Evolutionary conservation across 345 rosid species (phyloP).

Genomic region (Pistacia atlantica): DNA sequence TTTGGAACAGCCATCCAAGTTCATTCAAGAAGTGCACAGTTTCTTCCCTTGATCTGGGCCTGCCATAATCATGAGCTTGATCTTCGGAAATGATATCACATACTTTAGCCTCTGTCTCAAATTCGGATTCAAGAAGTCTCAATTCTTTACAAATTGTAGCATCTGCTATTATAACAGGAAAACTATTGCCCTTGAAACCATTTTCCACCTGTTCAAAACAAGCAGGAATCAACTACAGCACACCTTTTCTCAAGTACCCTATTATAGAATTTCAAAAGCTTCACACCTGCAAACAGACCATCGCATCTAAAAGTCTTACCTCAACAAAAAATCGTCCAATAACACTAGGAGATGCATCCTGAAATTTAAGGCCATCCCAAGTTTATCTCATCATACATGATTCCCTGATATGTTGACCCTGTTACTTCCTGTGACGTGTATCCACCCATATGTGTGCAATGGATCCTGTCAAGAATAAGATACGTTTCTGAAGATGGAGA

Average conservation of each 20-base stretch:
- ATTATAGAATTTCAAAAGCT: not conserved
- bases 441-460: slow-evolving; percentile 63
- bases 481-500: slow-evolving; percentile 10
- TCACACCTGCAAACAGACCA: slow-evolving; percentile 2
- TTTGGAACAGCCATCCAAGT: slow-evolving; percentile 95
- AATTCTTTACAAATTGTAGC: slow-evolving; percentile 78
- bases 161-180: slow-evolving; percentile 83
- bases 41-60: slow-evolving; percentile 66
- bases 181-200: slow-evolving; percentile 81
- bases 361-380: slow-evolving; percentile 52
- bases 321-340: slow-evolving; percentile 87
- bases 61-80: slow-evolving; percentile 36
- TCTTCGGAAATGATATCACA: slow-evolving; percentile 47
- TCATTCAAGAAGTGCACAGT: slow-evolving; percentile 75
- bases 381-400: slow-evolving; percentile 55
- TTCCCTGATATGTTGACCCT: slow-evolving; percentile 32
- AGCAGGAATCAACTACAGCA: slow-evolving; percentile 16
- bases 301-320: slow-evolving; percentile 42
- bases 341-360: slow-evolving; percentile 34
- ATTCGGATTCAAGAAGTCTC: slow-evolving; percentile 69
- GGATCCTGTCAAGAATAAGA: slow-evolving; percentile 52
- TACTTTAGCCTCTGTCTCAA: slow-evolving; percentile 40
- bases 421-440: slow-evolving; percentile 55
- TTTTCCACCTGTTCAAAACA: slow-evolving; percentile 68
- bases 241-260: slow-evolving; percentile 5